Percentiles rank a stretch among this genome's conserved stretches.
phyloP scores from a whole-genome alignment of 352 stramenopile species.

The Phytopythium montanum region DNA sequence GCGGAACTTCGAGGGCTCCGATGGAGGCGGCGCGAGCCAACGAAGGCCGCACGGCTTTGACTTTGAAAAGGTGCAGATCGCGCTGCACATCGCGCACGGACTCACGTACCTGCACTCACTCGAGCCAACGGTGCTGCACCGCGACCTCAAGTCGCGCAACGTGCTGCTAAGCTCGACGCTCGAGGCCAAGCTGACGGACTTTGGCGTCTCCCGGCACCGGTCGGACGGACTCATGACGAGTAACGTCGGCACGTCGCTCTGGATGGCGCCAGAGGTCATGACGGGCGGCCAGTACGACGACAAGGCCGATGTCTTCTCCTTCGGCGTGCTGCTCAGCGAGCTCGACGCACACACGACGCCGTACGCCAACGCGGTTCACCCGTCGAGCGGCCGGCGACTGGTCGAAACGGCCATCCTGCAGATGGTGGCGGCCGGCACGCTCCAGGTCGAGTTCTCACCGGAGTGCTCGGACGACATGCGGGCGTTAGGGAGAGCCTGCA shows the following conservation, averaged over 20 bases:
- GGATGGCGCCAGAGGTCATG: conserved; percentile 58
- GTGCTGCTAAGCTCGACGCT: conserved; percentile 52
- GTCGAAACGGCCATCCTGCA: conserved; percentile 38
- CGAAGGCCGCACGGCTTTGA: conserved; percentile 31
- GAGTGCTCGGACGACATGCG: conserved; percentile 18
- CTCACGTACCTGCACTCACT: conserved; percentile 53
- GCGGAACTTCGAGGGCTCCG: conserved; percentile 26
- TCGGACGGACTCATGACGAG: conserved; percentile 40
- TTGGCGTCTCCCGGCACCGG: conserved; percentile 28
- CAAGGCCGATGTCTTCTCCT: conserved; percentile 48
- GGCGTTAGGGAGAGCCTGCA: conserved; percentile 26
- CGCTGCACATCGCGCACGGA: conserved; percentile 34
- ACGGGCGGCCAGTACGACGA: conserved; percentile 35
- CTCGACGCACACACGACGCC: conserved; percentile 42
- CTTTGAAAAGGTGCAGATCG: conserved; percentile 48
- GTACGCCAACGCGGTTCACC: conserved; percentile 31
- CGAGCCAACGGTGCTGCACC: conserved; percentile 38
- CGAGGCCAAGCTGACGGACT: conserved; percentile 37
- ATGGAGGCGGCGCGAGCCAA: conserved; percentile 11
- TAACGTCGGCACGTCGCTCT: conserved; percentile 43
- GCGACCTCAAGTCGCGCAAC: conserved; percentile 73
- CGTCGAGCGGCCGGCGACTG: conserved; percentile 21
- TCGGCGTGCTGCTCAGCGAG: conserved; percentile 45
- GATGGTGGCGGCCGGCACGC: conserved; percentile 22
- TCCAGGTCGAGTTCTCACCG: conserved; percentile 38